phyloP scores from a whole-genome alignment of 495 filamentous ascomycete species.

The Apodospora peruviana region DNA sequence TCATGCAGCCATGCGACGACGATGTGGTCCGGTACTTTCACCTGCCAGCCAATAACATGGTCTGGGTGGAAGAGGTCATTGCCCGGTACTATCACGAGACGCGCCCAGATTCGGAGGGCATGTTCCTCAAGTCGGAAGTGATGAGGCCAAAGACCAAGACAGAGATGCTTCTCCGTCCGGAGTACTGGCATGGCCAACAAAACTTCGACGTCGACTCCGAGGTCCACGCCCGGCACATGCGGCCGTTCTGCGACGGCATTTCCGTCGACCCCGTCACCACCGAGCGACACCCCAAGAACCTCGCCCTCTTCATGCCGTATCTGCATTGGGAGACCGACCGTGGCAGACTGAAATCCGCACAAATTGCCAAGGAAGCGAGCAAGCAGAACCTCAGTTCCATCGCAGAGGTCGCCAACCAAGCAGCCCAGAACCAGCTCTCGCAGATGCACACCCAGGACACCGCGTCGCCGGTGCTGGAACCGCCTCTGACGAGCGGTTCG shows the following conservation, averaged over 20 bases:
- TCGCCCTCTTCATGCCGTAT: slow-evolving; percentile 27
- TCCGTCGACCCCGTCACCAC: slow-evolving; percentile 7
- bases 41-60: slow-evolving; percentile 34
- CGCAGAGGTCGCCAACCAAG: slow-evolving; percentile 12
- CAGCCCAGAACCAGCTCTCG: slow-evolving; percentile 11
- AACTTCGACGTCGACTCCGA: slow-evolving; percentile 17
- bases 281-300: slow-evolving; percentile 9
- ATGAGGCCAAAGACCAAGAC: slow-evolving; percentile 7
- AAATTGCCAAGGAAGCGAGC: slow-evolving; percentile 18
- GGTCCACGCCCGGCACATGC: slow-evolving; percentile 25
- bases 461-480: neutral
- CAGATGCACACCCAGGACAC: slow-evolving; percentile 11
- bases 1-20: slow-evolving; percentile 19
- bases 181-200: slow-evolving; percentile 29
- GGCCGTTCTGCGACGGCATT: slow-evolving; percentile 21
- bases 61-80: slow-evolving; percentile 23
- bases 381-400: slow-evolving; percentile 10
- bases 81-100: slow-evolving; percentile 26
- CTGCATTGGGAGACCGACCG: slow-evolving; percentile 31
- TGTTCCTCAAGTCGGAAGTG: slow-evolving; percentile 5
- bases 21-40: slow-evolving; percentile 28
- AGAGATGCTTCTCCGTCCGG: slow-evolving; percentile 22
- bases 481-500: neutral
- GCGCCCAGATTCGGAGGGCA: slow-evolving; percentile 12
- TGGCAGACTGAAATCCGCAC: slow-evolving; percentile 12